These are phyloP conservation scores for Blastomyces emzantsi DNA, from an alignment of 2,329 filamentous ascomycete species.

Conservation along the genomic window DNA sequence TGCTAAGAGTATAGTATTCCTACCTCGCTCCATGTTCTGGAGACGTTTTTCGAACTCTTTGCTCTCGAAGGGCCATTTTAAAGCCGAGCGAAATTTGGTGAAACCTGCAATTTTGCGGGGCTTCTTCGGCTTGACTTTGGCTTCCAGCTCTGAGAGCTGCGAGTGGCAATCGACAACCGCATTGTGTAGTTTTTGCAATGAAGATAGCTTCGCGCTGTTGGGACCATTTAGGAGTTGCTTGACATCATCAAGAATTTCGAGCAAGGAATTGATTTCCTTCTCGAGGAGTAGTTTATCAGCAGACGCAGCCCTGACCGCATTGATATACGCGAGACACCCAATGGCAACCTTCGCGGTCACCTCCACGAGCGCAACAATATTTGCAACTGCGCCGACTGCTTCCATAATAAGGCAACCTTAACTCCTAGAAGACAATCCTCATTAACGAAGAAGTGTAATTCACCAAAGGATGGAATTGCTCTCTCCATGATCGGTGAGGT, in stretches of 20 bases:
- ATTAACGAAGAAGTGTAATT: not conserved
- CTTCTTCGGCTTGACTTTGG: not conserved
- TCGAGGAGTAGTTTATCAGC: not conserved
- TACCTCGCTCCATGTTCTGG: not conserved
- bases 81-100: not conserved
- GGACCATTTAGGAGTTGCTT: not conserved
- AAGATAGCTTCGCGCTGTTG: not conserved
- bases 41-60: not conserved
- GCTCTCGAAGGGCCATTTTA: slow-evolving; percentile 2
- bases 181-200: not conserved
- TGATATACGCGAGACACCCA: slow-evolving; percentile 4
- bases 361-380: not conserved
- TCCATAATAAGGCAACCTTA: not conserved
- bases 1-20: not conserved
- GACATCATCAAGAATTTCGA: not conserved
- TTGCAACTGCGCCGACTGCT: not conserved
- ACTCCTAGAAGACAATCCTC: not conserved
- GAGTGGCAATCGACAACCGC: not conserved
- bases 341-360: not conserved
- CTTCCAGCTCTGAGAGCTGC: not conserved
- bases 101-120: not conserved
- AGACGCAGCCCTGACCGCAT: not conserved
- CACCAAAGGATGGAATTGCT: not conserved
- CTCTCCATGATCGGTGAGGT: not conserved
- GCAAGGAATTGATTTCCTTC: not conserved